phyloP scores from a whole-genome alignment of 2,329 filamentous ascomycete genomes.

The Tolypocladium album region DNA sequence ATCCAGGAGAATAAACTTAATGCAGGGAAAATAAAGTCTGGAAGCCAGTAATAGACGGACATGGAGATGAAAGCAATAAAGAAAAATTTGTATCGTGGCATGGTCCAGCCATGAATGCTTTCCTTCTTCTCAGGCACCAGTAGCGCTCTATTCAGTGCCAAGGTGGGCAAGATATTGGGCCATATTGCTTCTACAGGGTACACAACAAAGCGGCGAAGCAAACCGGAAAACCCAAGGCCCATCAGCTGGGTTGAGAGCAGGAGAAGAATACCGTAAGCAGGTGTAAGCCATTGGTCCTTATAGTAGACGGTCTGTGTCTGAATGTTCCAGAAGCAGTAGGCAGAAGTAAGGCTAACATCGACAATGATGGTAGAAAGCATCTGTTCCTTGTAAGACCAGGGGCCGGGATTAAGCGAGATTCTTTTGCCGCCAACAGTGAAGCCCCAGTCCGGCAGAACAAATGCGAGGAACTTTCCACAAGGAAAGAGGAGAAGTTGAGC shows the following conservation, averaged over 20 bases:
- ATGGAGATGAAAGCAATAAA: conserved; percentile 21
- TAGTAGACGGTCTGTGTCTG: conserved; percentile 18
- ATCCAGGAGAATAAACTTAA: conserved; percentile 37
- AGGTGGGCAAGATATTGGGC: conserved; percentile 20
- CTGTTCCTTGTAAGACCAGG: conserved; percentile 31
- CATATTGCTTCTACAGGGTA: conserved; percentile 22
- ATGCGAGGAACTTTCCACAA: conserved; percentile 26
- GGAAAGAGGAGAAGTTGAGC: conserved; percentile 30
- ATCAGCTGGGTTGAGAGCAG: conserved; percentile 21
- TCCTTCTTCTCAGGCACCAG: conserved; percentile 21
- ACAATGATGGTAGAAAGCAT: conserved; percentile 29
- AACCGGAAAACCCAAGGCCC: conserved; percentile 20
- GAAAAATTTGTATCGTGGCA: conserved; percentile 34
- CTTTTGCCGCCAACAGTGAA: conserved; percentile 20
- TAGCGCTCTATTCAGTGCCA: conserved; percentile 22
- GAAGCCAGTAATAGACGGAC: conserved; percentile 37
- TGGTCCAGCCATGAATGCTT: conserved; percentile 29
- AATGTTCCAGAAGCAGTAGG: conserved; percentile 10
- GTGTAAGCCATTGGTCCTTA: conserved; percentile 18
- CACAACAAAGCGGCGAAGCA: conserved; percentile 22
- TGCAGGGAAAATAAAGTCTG: conserved; percentile 31
- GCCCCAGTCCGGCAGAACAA: conserved; percentile 29
- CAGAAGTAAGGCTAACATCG: conserved; percentile 7
- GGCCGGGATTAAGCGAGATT: conserved; percentile 27
- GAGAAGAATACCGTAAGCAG: conserved; percentile 18